Base-by-base conservation (phyloP, 2,329 filamentous ascomycete species). In the Lecanicillium sp. region DNA sequence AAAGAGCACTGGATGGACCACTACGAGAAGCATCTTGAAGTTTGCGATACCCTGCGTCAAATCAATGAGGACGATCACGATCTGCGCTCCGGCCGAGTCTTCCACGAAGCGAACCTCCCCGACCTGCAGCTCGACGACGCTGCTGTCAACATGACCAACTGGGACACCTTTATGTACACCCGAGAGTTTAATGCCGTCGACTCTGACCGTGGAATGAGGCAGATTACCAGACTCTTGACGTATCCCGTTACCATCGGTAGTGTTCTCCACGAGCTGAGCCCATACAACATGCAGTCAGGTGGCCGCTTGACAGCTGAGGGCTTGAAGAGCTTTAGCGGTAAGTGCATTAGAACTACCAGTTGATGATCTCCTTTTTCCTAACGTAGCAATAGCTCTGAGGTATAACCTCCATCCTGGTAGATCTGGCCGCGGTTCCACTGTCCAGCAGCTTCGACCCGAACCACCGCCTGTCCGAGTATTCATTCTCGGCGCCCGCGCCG, bases 21-120 rank as follows among this genome's bases (percentile, higher is more conserved):
- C 60, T 98, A 95, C 55, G 90, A 97, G 62, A 75, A 81, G 14
- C 92, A 98, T 61, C 61, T 98, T 44, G 78, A 96, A 56, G 81
- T 98, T 27, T 98, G 92, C 60, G 90, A 98, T 54, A 85, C 85
- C 0, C 67, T 98, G 41, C 74, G 84, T 48, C 84, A 97, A 63
- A 90, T 95, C 63, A 98, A 98, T 51, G 92, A 98, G 65, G 92
- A 98, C 56, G 92, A 98, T 51, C 94, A 98, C 56, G 92, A 98
- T 59, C 65, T 98, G 49, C 74, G 84, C 36, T 95, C 87, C 14
- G 92, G 92, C 4, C 77, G 92, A 19, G 84, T 87, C 60, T 98
- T 98, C 62, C 82, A 85, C 12, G 94, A 98, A 60, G 97, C 94
- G 55, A 80, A 89, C 45, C 94, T 95, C 56, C 88, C 92, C 0